Percentiles rank a stretch among this genome's conserved stretches.
These are phyloP conservation scores for Cytospora paraplurivora DNA, from an alignment of 2,329 filamentous ascomycete species.

Conservation along the genomic window DNA sequence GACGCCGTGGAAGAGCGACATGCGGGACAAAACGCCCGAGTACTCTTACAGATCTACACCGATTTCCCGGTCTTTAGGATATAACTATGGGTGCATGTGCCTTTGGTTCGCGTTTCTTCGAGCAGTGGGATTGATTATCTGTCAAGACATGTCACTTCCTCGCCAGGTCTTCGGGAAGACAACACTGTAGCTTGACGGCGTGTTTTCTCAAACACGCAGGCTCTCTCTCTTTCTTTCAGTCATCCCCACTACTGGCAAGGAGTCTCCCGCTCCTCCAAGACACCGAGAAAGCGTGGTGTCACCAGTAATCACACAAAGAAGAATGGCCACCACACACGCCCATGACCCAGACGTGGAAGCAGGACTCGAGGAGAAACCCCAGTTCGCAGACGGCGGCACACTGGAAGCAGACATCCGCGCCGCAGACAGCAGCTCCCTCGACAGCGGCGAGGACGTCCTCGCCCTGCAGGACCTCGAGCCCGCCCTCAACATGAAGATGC, in stretches of 20 bases:
- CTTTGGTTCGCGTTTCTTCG: neutral
- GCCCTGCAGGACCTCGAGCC: conserved; percentile 54
- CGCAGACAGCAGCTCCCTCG: conserved; percentile 14
- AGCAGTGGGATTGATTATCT: neutral
- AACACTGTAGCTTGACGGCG: neutral
- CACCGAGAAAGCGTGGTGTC: conserved; percentile 14
- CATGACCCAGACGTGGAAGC: conserved; percentile 3
- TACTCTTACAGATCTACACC: neutral
- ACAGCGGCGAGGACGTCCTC: conserved; percentile 45
- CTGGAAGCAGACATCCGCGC: neutral
- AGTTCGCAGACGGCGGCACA: neutral
- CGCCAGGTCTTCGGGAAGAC: too few relatives aligned
- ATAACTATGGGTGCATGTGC: neutral
- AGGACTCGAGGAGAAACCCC: neutral
- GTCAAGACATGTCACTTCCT: too few relatives aligned
- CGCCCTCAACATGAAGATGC: conserved; percentile 57
- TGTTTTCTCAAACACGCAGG: neutral
- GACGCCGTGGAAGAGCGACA: neutral
- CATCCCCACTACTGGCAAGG: conserved; percentile 1
- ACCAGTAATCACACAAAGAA: neutral
- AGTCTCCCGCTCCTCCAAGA: conserved; percentile 16
- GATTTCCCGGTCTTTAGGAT: neutral
- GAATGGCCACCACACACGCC: neutral
- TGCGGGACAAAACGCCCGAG: neutral
- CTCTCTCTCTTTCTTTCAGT: neutral